phyloP scores from a whole-genome alignment of 352 stramenopile species.

The Phytophthora tubulina region DNA sequence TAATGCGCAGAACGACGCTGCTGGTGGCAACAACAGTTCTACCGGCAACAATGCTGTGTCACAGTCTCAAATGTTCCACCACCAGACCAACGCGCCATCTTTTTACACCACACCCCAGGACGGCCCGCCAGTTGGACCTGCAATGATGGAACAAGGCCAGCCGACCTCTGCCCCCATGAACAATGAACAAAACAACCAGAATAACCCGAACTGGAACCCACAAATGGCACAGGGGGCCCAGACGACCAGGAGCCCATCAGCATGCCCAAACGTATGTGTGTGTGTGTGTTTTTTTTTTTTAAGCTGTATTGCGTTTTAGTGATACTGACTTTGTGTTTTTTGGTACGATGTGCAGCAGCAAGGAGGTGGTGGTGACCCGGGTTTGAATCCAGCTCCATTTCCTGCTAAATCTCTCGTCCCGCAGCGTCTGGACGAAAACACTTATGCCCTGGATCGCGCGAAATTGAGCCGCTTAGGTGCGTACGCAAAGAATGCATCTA shows the following conservation, averaged over 20 bases:
- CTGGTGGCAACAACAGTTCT: conserved; percentile 8
- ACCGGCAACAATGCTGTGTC: conserved; percentile 42
- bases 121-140: conserved; percentile 43
- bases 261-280: conserved; percentile 35
- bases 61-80: conserved; percentile 67
- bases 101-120: conserved; percentile 70
- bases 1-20: conserved; percentile 23
- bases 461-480: conserved; percentile 56
- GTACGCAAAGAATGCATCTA: conserved; percentile 74
- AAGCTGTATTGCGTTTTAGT: neutral
- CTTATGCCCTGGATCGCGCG: conserved; percentile 60
- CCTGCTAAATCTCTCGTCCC: conserved; percentile 63
- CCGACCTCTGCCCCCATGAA: conserved; percentile 20
- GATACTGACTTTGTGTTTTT: conserved; percentile 12
- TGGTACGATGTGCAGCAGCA: conserved; percentile 21
- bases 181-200: conserved; percentile 33
- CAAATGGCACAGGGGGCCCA: conserved; percentile 30
- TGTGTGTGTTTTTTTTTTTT: neutral
- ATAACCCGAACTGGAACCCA: conserved; percentile 38
- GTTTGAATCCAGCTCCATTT: conserved; percentile 68
- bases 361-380: conserved; percentile 46
- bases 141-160: conserved; percentile 50
- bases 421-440: conserved; percentile 71
- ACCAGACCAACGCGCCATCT: conserved; percentile 63
- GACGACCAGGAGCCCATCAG: conserved; percentile 25